A percentile compares a stretch with the other conserved stretches of the same genome.
Evolutionary conservation across 2,329 filamentous ascomycete species (phyloP).

Genomic region (Drechslerella stenobrocha): DNA sequence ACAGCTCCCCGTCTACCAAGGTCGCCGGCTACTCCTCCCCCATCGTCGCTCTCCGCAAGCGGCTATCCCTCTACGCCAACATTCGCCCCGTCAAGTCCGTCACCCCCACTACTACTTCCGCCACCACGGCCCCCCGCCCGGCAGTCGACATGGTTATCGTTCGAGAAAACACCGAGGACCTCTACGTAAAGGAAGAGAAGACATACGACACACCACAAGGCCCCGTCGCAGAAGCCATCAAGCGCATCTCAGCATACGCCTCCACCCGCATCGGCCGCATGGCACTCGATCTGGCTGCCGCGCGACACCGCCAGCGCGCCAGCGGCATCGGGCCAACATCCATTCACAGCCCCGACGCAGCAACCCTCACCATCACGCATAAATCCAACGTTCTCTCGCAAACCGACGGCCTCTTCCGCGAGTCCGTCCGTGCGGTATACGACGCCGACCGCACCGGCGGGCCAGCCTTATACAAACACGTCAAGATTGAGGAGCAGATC

Average conservation of each 20-base stretch:
- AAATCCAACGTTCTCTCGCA: conserved; percentile 97
- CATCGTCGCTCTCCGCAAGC: conserved; percentile 94
- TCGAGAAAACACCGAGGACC: conserved; percentile 96
- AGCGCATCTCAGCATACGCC: conserved; percentile 88
- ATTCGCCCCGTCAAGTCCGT: conserved; percentile 92
- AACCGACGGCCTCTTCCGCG: conserved; percentile 92
- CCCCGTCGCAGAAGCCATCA: conserved; percentile 94
- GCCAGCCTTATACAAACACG: conserved; percentile 63
- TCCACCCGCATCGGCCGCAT: conserved; percentile 85
- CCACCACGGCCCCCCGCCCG: conserved; percentile 62
- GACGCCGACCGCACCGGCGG: conserved; percentile 63
- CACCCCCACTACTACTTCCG: conserved; percentile 60
- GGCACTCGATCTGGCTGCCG: conserved; percentile 89
- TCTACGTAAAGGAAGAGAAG: conserved; percentile 88
- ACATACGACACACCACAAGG: conserved; percentile 72
- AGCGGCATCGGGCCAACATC: conserved; percentile 19
- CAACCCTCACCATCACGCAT: conserved; percentile 85
- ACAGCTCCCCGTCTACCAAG: conserved; percentile 77
- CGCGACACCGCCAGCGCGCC: conserved; percentile 77
- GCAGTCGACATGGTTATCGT: conserved; percentile 97
- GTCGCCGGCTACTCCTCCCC: conserved; percentile 95
- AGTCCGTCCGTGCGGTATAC: conserved; percentile 65
- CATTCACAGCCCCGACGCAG: conserved; percentile 26
- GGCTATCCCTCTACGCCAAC: conserved; percentile 93
- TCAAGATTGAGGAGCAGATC: conserved; percentile 91